Conservation (phyloP, 352 stramenopile species). For the Globisporangium polare region DNA sequence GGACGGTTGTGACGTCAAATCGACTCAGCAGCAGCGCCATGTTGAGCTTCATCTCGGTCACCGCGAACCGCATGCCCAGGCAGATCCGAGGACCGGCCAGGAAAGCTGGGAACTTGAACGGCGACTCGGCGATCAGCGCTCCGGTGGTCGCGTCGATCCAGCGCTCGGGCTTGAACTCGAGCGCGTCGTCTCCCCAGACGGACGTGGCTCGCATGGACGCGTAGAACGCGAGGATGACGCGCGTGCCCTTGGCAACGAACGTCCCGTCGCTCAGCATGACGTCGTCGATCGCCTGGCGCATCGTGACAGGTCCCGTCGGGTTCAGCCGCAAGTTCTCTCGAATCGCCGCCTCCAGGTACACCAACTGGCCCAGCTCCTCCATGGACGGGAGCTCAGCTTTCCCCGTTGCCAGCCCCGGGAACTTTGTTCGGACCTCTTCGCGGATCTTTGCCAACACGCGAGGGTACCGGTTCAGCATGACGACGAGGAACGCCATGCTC, state of each 20-base stretch:
- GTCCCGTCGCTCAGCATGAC: neutral
- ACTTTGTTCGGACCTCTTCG: neutral
- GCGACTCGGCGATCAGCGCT: neutral
- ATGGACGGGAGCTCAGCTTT: neutral
- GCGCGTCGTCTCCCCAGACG: neutral
- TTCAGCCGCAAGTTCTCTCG: neutral
- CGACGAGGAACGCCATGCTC: neutral
- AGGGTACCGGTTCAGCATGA: neutral
- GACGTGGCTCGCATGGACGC: neutral
- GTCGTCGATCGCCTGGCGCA: neutral
- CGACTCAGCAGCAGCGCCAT: neutral
- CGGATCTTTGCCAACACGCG: neutral
- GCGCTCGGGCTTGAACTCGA: constrained; percentile 31
- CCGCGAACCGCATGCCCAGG: neutral
- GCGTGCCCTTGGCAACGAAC: neutral
- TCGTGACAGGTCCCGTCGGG: neutral
- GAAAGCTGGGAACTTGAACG: neutral
- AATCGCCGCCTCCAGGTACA: neutral
- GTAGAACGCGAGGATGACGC: neutral
- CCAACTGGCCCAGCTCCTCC: neutral
- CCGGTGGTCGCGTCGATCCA: constrained; percentile 16
- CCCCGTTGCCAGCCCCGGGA: neutral
- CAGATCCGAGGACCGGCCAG: neutral
- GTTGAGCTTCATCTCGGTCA: neutral
- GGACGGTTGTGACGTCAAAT: neutral